Percentiles rank a stretch among this genome's conserved stretches.
Conservation (phyloP, 352 stramenopile species). For the Phytophthora fragariaefolia region DNA sequence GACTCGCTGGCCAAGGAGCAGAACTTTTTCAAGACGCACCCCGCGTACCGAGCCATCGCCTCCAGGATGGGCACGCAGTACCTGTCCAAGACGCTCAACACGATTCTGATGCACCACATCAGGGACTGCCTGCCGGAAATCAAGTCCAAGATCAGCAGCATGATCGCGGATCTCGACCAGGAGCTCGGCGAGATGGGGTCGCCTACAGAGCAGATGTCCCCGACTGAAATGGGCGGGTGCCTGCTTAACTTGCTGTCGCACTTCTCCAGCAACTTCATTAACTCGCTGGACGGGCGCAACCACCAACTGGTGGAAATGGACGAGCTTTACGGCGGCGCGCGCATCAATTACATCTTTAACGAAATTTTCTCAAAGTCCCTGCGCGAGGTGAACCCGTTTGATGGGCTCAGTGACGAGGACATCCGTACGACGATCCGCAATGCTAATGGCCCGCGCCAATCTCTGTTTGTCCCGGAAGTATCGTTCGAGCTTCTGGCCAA, state of each 20-base stretch:
- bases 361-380: constrained; percentile 94
- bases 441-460: constrained; percentile 96
- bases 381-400: constrained; percentile 95
- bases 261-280: constrained; percentile 90
- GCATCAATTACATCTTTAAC: constrained; percentile 99
- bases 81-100: constrained; percentile 97
- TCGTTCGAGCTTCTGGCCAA: constrained; percentile 98
- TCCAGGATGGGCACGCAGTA: constrained; percentile 97
- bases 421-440: constrained; percentile 99
- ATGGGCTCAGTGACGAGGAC: constrained; percentile 97
- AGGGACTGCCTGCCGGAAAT: constrained; percentile 98
- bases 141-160: constrained; percentile 96
- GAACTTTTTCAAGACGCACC: constrained; percentile 98
- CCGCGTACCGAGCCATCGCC: constrained; percentile 93
- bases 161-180: constrained; percentile 95
- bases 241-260: constrained; percentile 96
- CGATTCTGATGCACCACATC: constrained; percentile 99
- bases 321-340: constrained; percentile 96
- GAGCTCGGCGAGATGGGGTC: constrained; percentile 97
- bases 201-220: constrained; percentile 87
- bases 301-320: constrained; percentile 88
- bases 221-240: constrained; percentile 92
- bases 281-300: constrained; percentile 90
- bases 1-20: constrained; percentile 96
- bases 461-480: constrained; percentile 99